phyloP scores from a whole-genome alignment of 116 monocot species.

The Cymodocea nodosa region DNA sequence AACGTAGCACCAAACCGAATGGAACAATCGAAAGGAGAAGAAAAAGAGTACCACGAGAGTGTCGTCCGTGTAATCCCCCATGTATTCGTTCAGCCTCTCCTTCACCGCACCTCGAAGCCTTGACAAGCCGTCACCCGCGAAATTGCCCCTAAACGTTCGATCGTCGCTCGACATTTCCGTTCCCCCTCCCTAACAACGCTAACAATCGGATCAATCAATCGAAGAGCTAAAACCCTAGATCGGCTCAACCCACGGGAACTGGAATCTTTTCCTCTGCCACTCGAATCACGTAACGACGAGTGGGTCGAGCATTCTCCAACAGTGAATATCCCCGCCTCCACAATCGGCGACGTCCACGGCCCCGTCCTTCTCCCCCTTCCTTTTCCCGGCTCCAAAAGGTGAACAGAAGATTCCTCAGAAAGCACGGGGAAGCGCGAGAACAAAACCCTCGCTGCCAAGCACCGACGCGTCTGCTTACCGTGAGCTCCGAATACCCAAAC shows the following conservation, averaged over 20 bases:
- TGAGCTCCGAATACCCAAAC: too few species aligned
- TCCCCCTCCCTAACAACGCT: background rate
- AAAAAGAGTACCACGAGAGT: conserved; percentile 28
- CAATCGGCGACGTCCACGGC: too few species aligned
- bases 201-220: background rate
- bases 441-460: too few species aligned
- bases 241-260: too few species aligned
- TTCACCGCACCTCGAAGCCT: conserved; percentile 34
- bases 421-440: too few species aligned
- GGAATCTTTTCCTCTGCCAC: too few species aligned
- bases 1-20: background rate
- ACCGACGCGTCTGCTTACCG: too few species aligned
- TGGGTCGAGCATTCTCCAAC: too few species aligned
- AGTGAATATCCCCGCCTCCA: too few species aligned
- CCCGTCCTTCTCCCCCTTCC: background rate
- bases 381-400: background rate
- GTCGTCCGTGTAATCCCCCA: conserved; percentile 79
- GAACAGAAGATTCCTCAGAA: too few species aligned
- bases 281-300: too few species aligned
- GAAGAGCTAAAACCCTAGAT: background rate
- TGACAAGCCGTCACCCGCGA: conserved; percentile 33
- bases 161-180: conserved; percentile 12
- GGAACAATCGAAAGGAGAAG: background rate
- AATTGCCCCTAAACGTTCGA: conserved; percentile 40
- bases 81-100: conserved; percentile 67